Base-by-base conservation (phyloP, 768 basidiomycete genomes). In the Pleurotus cornucopiae region DNA sequence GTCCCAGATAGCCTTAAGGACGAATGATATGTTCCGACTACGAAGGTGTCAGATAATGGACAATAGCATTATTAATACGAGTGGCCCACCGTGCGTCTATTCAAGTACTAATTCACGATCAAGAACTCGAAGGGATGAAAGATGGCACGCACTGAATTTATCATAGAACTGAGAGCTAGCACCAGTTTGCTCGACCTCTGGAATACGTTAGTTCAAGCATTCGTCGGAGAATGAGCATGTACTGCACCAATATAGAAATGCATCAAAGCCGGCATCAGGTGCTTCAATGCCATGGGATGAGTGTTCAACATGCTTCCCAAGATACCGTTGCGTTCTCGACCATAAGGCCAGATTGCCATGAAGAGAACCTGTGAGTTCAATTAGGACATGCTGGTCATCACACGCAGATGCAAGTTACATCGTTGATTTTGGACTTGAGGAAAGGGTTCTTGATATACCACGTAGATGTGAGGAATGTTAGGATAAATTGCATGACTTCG, bases 361-460 rank as follows among this genome's bases (percentile, higher is more conserved):
- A 88, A 91, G 52, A 93, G 68, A 7, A 86, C 85, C 88, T 93
- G 61, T 4, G 9, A 39, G 0, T 20, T 64, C 23, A 52, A 60
- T 41, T 48, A 47, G 20, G 46, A 16, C 41, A 41, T 39, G 9
- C 41, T 14, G 13, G n/a, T n/a, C n/a, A 20, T 14, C n/a, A n/a
- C 9, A 44, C 11, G 20, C 9, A n/a, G 5, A 14, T 16, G n/a
- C 6, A 13, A 69, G 78, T 44, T 60, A 94, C 93, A 67, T 97
- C 91, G 61, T 98, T 94, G 58, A 98, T 89, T 71, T 98, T 96
- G 16, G 93, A 85, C 71, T 98, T 98, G 63, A 99, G 69, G 77
- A 96, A 98, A 0, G 97, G 97, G 63, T 98, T 99, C 76, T 97
- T 97, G 78, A 99, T 95, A 68, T 94, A 98, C 83, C 92, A 94